A percentile compares a stretch with the other conserved stretches of the same genome.
These are phyloP conservation scores for Hyaloscypha variabilis DNA, from an alignment of 495 filamentous ascomycete species.

Conservation along the genomic window DNA sequence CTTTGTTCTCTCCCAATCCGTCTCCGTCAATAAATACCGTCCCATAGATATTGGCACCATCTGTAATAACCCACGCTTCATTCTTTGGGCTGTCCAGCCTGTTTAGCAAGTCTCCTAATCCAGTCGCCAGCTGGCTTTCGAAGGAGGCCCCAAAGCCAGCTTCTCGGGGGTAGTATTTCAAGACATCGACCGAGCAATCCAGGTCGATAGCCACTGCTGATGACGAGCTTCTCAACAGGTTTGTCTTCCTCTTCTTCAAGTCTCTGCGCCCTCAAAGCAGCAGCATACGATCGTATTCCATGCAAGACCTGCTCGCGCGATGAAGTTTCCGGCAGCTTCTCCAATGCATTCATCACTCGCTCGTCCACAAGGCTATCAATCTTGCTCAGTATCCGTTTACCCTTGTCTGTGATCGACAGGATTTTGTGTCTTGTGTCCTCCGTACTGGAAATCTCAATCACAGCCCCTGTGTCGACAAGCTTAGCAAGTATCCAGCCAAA, in stretches of 20 bases:
- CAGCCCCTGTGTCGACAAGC: slow-evolving; percentile 19
- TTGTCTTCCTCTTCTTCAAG: background rate
- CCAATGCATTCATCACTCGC: slow-evolving; percentile 29
- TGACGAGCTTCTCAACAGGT: slow-evolving; percentile 12
- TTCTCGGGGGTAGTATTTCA: slow-evolving; percentile 27
- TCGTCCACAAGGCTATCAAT: slow-evolving; percentile 28
- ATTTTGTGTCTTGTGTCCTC: background rate
- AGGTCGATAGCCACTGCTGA: slow-evolving; percentile 36
- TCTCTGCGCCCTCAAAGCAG: slow-evolving; percentile 22
- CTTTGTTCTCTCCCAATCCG: slow-evolving; percentile 17
- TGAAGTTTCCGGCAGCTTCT: slow-evolving; percentile 7
- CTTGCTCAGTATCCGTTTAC: slow-evolving; percentile 17
- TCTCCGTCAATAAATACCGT: slow-evolving; percentile 38
- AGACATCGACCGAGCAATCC: slow-evolving; percentile 35
- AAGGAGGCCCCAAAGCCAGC: slow-evolving; percentile 32
- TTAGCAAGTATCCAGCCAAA: slow-evolving; percentile 22
- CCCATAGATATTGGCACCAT: slow-evolving; percentile 32
- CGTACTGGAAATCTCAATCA: background rate
- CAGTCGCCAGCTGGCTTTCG: slow-evolving; percentile 27
- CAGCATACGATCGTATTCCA: slow-evolving; percentile 30
- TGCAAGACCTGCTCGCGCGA: slow-evolving; percentile 20
- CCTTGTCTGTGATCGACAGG: slow-evolving; percentile 22
- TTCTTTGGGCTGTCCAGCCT: slow-evolving; percentile 30
- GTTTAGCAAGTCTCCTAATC: slow-evolving; percentile 23
- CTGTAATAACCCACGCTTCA: slow-evolving; percentile 35